These are phyloP conservation scores for Colletotrichum sp. DNA, from an alignment of 2,329 filamentous ascomycete species.

Conservation along the genomic window DNA sequence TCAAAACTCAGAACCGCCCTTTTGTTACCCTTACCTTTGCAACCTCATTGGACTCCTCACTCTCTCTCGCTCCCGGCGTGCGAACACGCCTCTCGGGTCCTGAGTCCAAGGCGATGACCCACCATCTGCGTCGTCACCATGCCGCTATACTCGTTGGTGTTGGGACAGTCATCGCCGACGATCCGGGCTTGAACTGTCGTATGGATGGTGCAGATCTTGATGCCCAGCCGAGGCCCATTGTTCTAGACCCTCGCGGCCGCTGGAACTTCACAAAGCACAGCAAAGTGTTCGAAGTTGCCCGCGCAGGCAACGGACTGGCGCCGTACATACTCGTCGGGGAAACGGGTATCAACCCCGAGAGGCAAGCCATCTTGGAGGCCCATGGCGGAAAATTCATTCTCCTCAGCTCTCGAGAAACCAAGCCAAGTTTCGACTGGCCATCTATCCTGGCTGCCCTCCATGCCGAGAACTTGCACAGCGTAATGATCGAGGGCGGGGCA, in stretches of 20 bases:
- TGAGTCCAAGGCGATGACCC: constrained; percentile 89
- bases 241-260: constrained; percentile 80
- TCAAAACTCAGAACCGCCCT: constrained; percentile 29
- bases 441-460: constrained; percentile 65
- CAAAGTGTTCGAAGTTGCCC: constrained; percentile 71
- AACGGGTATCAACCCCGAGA: constrained; percentile 44
- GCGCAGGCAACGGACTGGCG: constrained; percentile 69
- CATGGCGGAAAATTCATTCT: constrained; percentile 59
- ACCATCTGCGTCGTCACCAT: constrained; percentile 83
- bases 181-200: constrained; percentile 86
- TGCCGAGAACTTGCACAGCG: constrained; percentile 68
- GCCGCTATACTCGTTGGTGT: constrained; percentile 86
- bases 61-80: constrained; percentile 78
- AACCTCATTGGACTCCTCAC: constrained; percentile 82
- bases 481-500: constrained; percentile 93
- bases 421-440: constrained; percentile 64
- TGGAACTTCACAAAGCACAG: constrained; percentile 68
- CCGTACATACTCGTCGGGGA: constrained; percentile 73
- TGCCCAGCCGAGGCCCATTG: constrained; percentile 77
- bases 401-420: constrained; percentile 34
- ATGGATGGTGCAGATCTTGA: constrained; percentile 61
- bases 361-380: constrained; percentile 45
- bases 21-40: constrained; percentile 88
- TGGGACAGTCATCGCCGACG: constrained; percentile 82
- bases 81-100: constrained; percentile 85